These are phyloP conservation scores for Colletotrichum melonis DNA, from an alignment of 2,329 filamentous ascomycete genomes.

Conservation along the genomic window DNA sequence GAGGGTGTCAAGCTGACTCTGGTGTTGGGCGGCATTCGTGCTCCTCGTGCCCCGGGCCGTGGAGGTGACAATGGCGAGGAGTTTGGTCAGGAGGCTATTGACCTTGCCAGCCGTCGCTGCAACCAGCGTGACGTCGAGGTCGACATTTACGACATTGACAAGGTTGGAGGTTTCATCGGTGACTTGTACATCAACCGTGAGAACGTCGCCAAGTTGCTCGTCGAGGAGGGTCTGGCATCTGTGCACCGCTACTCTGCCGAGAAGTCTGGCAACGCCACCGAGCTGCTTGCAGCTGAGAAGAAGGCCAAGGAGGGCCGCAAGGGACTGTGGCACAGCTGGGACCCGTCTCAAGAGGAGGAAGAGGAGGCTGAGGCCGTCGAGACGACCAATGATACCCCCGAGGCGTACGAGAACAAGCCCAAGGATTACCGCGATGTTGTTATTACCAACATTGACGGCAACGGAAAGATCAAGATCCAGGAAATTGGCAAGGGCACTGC, in stretches of 20 bases:
- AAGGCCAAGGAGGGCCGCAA: constrained; percentile 90
- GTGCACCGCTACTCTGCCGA: constrained; percentile 97
- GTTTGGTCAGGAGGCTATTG: constrained; percentile 93
- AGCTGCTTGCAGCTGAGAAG: constrained; percentile 88
- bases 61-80: constrained; percentile 87
- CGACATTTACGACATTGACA: constrained; percentile 94
- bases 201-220: constrained; percentile 91
- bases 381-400: constrained; percentile 57
- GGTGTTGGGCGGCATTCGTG: constrained; percentile 92
- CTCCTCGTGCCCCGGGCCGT: constrained; percentile 83
- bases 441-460: constrained; percentile 88
- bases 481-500: constrained; percentile 88
- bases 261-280: constrained; percentile 88
- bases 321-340: constrained; percentile 93
- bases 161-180: constrained; percentile 97
- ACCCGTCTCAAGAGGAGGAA: constrained; percentile 82
- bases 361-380: constrained; percentile 65
- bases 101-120: constrained; percentile 88
- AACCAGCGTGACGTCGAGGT: constrained; percentile 97
- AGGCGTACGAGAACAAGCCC: constrained; percentile 70
- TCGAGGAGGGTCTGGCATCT: constrained; percentile 92
- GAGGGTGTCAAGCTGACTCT: constrained; percentile 96
- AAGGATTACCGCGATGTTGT: constrained; percentile 93
- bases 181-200: constrained; percentile 93
- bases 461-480: constrained; percentile 89